phyloP scores from a whole-genome alignment of 179 eudicot species.

The Carnegiea gigantea region DNA sequence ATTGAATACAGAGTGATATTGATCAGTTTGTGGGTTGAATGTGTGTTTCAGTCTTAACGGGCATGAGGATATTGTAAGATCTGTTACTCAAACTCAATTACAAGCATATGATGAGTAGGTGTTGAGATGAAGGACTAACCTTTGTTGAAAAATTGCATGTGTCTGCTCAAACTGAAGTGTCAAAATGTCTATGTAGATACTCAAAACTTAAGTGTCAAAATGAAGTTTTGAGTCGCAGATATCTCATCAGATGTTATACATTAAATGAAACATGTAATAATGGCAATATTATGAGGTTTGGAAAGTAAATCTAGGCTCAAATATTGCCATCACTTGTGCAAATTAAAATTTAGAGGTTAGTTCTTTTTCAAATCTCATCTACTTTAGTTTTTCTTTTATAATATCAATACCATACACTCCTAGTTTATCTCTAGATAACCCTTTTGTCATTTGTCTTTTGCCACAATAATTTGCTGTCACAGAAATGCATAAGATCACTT shows the following conservation, averaged over 20 bases:
- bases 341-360: background rate
- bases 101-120: background rate
- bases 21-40: constrained; percentile 17
- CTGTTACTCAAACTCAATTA: background rate
- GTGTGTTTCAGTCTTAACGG: background rate
- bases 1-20: background rate
- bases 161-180: too few species aligned
- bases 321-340: background rate
- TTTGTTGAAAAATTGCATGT: background rate
- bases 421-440: background rate
- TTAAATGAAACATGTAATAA: background rate
- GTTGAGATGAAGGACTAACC: too few species aligned
- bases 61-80: background rate
- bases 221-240: background rate
- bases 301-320: background rate
- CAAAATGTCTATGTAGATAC: background rate
- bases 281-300: too few species aligned
- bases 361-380: background rate
- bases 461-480: constrained; percentile 13
- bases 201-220: background rate
- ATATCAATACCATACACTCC: too few species aligned
- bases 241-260: background rate
- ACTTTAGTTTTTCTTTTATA: background rate
- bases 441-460: background rate
- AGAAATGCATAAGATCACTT: background rate